Base-by-base conservation (phyloP, 2,329 filamentous ascomycete genomes). In the Fusarium mangiferae region DNA sequence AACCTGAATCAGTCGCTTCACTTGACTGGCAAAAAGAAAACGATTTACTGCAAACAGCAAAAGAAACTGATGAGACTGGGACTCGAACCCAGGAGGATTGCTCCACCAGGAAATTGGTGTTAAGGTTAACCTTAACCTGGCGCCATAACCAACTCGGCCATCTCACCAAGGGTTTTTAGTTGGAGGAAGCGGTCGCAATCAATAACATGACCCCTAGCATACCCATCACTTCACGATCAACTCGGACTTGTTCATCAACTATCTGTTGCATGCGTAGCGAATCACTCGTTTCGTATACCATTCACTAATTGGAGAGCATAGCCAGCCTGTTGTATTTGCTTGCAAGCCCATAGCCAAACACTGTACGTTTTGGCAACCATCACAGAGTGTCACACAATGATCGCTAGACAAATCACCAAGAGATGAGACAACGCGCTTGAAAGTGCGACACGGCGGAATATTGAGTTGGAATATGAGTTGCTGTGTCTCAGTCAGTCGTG, bases 1-100 rank as follows among this genome's bases (percentile, higher is more conserved):
- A 28, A n/a, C 2, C 35, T 18, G 35, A 55, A 22, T 39, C 26
- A 36, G 9, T n/a, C n/a, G 10, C 2, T 7, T 12, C 10, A 24
- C 13, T 8, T n/a, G 17, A 55, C 28, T 7, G 2, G 42, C 42
- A 64, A 58, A 65, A 65, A 30, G 11, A 12, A 2, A 5, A 3
- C 8, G 1, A 18, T 15, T 4, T 1, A 7, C 12, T 22, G 12
- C 5, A 9, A 36, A 28, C 8, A 33, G 22, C 30, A 70, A 70
- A 70, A 70, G 36, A n/a, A 30, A 65, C 3, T 70, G 67, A 70
- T 70, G 67, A 70, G 67, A 70, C 67, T 70, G 67, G 67, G 67
- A 70, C 67, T 70, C 67, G 67, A 70, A 70, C 66, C 67, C 67
- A 70, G 67, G 67, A 70, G 67, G 67, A 70, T 70, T 70, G 67